These are phyloP conservation scores for Fusarium gaditjirri DNA, from an alignment of 2,329 filamentous ascomycete genomes.

Conservation along the genomic window DNA sequence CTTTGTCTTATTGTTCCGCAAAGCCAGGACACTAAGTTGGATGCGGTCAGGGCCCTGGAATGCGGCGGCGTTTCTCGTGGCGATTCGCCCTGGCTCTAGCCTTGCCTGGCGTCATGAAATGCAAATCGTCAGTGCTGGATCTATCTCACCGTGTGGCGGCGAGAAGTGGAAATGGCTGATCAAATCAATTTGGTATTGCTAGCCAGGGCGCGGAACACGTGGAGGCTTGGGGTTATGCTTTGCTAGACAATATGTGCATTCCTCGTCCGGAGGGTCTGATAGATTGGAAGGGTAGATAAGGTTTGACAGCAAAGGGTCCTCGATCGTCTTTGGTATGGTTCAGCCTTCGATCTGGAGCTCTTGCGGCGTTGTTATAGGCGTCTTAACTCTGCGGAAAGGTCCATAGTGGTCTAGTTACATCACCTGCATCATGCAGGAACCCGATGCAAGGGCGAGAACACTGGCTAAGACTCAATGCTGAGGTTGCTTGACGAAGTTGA, in stretches of 20 bases:
- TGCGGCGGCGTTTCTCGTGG: constrained; percentile 13
- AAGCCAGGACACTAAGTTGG: constrained; percentile 4
- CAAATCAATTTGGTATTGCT: background rate
- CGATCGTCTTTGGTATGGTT: constrained; percentile 1
- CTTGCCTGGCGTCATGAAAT: background rate
- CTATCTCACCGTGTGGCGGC: too few species aligned
- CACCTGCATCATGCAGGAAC: constrained; percentile 23
- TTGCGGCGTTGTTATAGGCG: background rate
- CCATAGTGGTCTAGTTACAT: background rate
- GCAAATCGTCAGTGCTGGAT: constrained; percentile 6
- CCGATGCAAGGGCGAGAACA: background rate
- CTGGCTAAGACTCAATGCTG: background rate
- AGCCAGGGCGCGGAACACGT: background rate
- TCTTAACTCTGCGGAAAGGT: background rate
- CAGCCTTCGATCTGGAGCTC: background rate
- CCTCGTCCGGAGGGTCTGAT: background rate
- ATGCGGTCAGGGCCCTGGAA: constrained; percentile 26
- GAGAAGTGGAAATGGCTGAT: too few species aligned
- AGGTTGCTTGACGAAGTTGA: background rate
- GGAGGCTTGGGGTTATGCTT: constrained; percentile 1
- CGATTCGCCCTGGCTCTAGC: constrained; percentile 13
- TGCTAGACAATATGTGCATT: constrained; percentile 21
- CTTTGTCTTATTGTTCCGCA: constrained; percentile 17
- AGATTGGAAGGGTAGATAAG: constrained; percentile 1
- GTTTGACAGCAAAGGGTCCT: constrained; percentile 3